phyloP scores from a whole-genome alignment of 495 filamentous ascomycete species.

The Patellaria atrata region DNA sequence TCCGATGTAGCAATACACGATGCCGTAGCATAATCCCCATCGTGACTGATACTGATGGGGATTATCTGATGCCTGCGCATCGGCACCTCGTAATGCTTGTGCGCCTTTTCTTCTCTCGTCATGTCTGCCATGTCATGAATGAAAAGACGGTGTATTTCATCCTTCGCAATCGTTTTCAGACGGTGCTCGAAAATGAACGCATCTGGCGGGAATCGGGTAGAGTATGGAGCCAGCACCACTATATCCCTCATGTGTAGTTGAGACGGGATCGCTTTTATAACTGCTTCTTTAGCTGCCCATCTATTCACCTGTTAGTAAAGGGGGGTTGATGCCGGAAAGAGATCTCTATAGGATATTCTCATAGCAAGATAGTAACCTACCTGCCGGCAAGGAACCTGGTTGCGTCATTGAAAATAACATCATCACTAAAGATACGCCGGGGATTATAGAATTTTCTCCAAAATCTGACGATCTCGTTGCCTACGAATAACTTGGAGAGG shows the following conservation, averaged over 20 bases:
- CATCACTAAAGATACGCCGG: not conserved
- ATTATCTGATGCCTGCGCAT: conserved; percentile 1
- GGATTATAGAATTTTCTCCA: not conserved
- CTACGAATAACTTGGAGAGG: too few species aligned
- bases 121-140: too few species aligned
- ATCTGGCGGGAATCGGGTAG: too few species aligned
- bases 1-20: conserved; percentile 2
- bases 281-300: conserved; percentile 5
- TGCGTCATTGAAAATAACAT: not conserved
- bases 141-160: too few species aligned
- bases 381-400: too few species aligned
- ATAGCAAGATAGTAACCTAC: conserved; percentile 1
- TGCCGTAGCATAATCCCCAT: conserved; percentile 1
- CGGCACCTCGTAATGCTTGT: too few species aligned
- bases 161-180: too few species aligned
- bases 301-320: not conserved
- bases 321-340: not conserved
- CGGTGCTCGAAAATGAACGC: too few species aligned
- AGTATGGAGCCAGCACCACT: not conserved
- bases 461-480: not conserved
- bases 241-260: not conserved
- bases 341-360: not conserved
- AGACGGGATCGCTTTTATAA: conserved; percentile 2
- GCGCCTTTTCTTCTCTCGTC: too few species aligned
- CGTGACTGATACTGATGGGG: conserved; percentile 2